Base-by-base conservation (phyloP, 139 green algal genomes). In the Chlorella sp. region DNA sequence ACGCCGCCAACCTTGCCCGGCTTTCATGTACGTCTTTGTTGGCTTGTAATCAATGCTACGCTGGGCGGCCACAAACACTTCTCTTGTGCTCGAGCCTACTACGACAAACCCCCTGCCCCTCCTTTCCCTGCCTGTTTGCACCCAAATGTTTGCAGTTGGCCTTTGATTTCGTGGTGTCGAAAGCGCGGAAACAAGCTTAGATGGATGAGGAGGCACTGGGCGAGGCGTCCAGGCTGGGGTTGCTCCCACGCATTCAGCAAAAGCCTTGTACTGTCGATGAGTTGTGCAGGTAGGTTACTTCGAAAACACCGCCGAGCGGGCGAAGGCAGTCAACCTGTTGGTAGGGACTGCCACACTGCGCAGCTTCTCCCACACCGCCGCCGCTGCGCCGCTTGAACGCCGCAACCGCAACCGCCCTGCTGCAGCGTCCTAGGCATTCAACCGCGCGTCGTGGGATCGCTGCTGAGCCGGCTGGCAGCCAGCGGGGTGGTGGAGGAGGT, bases 401-500 rank as follows among this genome's bases (percentile, higher is more conserved):
- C 75, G 32, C 77, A 16, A n/a, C 28, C 39, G 36, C 22, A 22
- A 18, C 39, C 57, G 7, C 37, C 39, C 18, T 0, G 24, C 34
- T 57, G 57, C 82, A 86, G 82, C 60, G 9, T 18, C 24, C 82
- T 86, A 18, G 82, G 82, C 82, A 86, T 86, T 22, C 40, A 60
- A 37, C 57, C 53, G 22, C 82, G 82, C 0, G 82, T 86, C 12
- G n/a, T 86, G 26, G 22, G 9, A 30, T 24, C n/a, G n/a, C n/a
- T 86, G 18, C 26, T 86, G 57, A 34, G 66, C 34, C 82, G 82
- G 1, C 82, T 86, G 57, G 82, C 66, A 2, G 28, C 18, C n/a
- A 61, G 71, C 7, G 60, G 57, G 24, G 82, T 86, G 0, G 82
- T 53, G 22, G 82, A 86, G n/a, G n/a, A 53, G 60, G 32, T 86